Conservation (phyloP, 805 yeast species). For the Pichia californica region DNA sequence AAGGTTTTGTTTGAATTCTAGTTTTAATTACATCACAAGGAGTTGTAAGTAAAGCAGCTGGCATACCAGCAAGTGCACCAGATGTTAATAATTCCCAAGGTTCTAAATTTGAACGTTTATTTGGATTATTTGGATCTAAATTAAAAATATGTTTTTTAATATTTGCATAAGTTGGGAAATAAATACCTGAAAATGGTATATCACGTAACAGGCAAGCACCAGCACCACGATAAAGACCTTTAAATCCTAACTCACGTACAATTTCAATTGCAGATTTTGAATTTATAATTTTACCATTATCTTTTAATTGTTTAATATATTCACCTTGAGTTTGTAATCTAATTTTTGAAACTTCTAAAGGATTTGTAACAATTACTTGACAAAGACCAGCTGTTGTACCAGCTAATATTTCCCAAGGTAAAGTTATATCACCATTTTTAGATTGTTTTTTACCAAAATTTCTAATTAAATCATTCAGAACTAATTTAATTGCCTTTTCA, state of each 20-base stretch:
- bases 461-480: conserved; percentile 86
- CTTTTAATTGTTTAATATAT: conserved; percentile 34
- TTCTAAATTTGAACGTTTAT: conserved; percentile 52
- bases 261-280: conserved; percentile 59
- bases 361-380: conserved; percentile 94
- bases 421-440: conserved; percentile 41
- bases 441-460: conserved; percentile 53
- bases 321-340: conserved; percentile 92
- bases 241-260: conserved; percentile 70
- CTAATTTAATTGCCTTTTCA: conserved; percentile 92
- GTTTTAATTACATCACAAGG: conserved; percentile 97
- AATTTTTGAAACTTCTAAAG: conserved; percentile 91
- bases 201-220: conserved; percentile 88
- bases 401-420: conserved; percentile 68
- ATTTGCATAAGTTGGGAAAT: conserved; percentile 95
- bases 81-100: conserved; percentile 79
- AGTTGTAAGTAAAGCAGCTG: conserved; percentile 93
- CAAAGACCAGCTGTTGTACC: conserved; percentile 96
- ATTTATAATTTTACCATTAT: conserved; percentile 25
- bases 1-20: conserved; percentile 79
- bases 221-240: conserved; percentile 88
- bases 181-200: conserved; percentile 94
- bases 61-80: conserved; percentile 97
- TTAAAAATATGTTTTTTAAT: conserved; percentile 75
- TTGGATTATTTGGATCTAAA: conserved; percentile 67